Percentiles rank a stretch among this genome's conserved stretches.
Evolutionary conservation across 305 asterid genomes (phyloP).

Genomic region (Solanum hybrid): DNA sequence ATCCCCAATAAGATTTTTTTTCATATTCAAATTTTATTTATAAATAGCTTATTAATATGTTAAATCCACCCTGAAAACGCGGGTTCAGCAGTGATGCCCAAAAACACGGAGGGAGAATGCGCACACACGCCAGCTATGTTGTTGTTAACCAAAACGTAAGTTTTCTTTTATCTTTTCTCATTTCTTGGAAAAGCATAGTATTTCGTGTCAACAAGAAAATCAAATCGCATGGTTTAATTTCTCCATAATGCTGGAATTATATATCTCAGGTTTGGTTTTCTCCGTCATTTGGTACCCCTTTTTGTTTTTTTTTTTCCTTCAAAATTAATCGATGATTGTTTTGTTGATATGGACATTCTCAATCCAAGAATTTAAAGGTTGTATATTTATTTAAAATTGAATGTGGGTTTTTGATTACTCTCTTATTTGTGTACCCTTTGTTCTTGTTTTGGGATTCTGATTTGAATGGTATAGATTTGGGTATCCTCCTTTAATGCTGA

Average conservation of each 20-base stretch:
- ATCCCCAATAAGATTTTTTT: no score
- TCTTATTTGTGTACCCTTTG: background rate
- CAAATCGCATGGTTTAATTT: background rate
- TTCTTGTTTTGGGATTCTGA: background rate
- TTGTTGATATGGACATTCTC: background rate
- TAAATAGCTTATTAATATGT: background rate
- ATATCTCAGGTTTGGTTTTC: background rate
- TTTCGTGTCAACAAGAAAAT: background rate
- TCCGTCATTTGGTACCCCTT: background rate
- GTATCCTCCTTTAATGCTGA: background rate
- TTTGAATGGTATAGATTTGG: background rate
- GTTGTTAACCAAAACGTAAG: background rate
- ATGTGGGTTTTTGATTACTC: background rate
- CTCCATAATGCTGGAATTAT: background rate
- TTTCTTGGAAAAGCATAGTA: background rate
- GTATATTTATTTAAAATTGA: background rate
- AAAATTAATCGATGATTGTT: background rate
- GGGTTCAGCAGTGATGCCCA: background rate
- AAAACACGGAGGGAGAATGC: background rate
- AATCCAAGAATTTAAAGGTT: background rate
- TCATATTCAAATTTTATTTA: background rate
- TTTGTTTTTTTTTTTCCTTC: background rate
- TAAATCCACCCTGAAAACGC: background rate
- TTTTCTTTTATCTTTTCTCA: background rate
- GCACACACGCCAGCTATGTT: background rate